Evolutionary conservation across 2,329 filamentous ascomycete genomes (phyloP).

Genomic region (Fonsecaea pugnacius): DNA sequence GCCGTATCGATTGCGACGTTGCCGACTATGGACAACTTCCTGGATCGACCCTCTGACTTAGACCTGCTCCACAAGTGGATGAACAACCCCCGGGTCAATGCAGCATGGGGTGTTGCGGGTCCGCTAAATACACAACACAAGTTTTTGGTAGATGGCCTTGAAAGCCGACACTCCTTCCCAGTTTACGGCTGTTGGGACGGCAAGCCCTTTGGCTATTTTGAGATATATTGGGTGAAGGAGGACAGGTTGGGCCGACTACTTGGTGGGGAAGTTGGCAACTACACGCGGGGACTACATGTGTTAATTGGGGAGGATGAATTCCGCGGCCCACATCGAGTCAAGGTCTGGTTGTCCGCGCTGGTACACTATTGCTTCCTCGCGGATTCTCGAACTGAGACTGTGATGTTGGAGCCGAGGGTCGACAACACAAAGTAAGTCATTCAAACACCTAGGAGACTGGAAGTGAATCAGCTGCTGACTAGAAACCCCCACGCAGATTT

Average conservation of each 20-base stretch:
- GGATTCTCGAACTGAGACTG: slow-evolving; percentile 78
- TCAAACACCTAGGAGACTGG: neutral
- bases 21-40: slow-evolving; percentile 47
- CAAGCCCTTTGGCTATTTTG: slow-evolving; percentile 94
- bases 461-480: neutral
- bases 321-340: slow-evolving; percentile 74
- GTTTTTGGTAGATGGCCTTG: slow-evolving; percentile 70
- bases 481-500: slow-evolving; percentile 55
- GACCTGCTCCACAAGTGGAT: slow-evolving; percentile 85
- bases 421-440: slow-evolving; percentile 80
- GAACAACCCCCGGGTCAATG: slow-evolving; percentile 77
- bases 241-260: slow-evolving; percentile 75
- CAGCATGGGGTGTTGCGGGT: slow-evolving; percentile 78
- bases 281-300: slow-evolving; percentile 85
- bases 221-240: slow-evolving; percentile 98
- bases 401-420: slow-evolving; percentile 85
- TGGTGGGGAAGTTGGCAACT: slow-evolving; percentile 70
- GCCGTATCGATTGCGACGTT: slow-evolving; percentile 39
- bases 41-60: slow-evolving; percentile 59
- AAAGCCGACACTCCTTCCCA: slow-evolving; percentile 78
- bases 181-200: slow-evolving; percentile 93
- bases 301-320: slow-evolving; percentile 92
- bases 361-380: slow-evolving; percentile 83
- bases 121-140: slow-evolving; percentile 62
- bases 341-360: slow-evolving; percentile 79